phyloP scores from a whole-genome alignment of 2,329 filamentous ascomycete genomes.

The Nothopassalora personata region DNA sequence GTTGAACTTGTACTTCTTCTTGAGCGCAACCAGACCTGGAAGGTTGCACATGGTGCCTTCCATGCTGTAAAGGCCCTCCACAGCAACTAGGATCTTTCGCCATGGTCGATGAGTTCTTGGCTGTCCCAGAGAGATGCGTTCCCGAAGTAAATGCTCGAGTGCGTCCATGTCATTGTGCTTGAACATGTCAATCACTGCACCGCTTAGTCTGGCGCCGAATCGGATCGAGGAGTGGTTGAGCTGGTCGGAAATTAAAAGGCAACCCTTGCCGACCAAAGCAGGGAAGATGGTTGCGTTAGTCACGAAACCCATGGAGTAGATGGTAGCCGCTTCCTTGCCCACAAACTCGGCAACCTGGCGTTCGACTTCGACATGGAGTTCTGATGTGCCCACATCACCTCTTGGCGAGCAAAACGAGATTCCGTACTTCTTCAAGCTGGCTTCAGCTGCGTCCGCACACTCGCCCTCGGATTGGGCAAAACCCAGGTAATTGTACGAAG shows the following conservation, averaged over 20 bases:
- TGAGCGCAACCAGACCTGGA: conserved; percentile 79
- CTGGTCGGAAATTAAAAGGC: conserved; percentile 91
- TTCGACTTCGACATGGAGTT: conserved; percentile 85
- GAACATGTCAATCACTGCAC: conserved; percentile 92
- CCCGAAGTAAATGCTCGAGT: conserved; percentile 78
- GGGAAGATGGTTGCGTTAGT: conserved; percentile 93
- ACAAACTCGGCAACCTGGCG: conserved; percentile 84
- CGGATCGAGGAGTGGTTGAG: conserved; percentile 97
- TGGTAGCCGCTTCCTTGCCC: conserved; percentile 88
- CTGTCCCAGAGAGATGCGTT: conserved; percentile 92
- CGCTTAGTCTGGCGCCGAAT: conserved; percentile 86
- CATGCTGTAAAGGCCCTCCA: conserved; percentile 98
- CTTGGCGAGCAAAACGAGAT: conserved; percentile 77
- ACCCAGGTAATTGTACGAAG: conserved; percentile 98
- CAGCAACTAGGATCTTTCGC: conserved; percentile 97
- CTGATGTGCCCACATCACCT: conserved; percentile 77
- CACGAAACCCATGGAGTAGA: conserved; percentile 98
- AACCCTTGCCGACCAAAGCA: conserved; percentile 85
- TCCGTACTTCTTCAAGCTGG: conserved; percentile 76
- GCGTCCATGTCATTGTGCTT: conserved; percentile 95
- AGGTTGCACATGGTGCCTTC: conserved; percentile 98
- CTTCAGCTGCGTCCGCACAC: conserved; percentile 88
- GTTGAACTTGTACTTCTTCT: conserved; percentile 94
- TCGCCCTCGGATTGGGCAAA: conserved; percentile 97
- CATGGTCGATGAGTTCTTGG: conserved; percentile 96